Conservation (phyloP, 73 alveolate genomes). For the Urostyla sp. region DNA sequence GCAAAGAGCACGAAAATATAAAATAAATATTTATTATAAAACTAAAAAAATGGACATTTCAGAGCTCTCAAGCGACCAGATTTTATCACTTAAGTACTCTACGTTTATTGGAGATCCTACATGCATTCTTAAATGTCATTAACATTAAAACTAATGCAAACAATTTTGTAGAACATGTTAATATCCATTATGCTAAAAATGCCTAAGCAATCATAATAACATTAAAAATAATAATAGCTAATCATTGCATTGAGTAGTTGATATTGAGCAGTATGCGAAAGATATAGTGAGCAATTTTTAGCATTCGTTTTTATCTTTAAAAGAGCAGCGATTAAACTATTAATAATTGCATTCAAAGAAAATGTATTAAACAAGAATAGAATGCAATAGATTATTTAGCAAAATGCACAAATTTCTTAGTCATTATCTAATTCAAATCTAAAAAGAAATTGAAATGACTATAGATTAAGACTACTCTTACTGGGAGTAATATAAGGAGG, state of each 20-base stretch:
- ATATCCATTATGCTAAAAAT: slow-evolving; percentile 26
- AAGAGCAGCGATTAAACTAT: background rate
- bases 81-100: background rate
- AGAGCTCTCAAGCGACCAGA: slow-evolving; percentile 13
- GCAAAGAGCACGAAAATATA: too few relatives aligned
- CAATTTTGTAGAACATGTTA: slow-evolving; percentile 29
- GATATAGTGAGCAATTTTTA: background rate
- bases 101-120: slow-evolving; percentile 46
- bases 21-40: too few relatives aligned
- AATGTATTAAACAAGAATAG: background rate
- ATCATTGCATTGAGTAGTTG: slow-evolving; percentile 1
- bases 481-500: background rate
- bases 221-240: background rate
- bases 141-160: slow-evolving; percentile 28
- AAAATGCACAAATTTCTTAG: slow-evolving; percentile 28
- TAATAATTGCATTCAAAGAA: background rate
- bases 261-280: slow-evolving; percentile 20
- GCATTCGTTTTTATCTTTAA: background rate
- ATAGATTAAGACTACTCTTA: background rate
- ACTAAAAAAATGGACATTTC: too few relatives aligned
- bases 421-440: slow-evolving; percentile 3
- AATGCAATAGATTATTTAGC: background rate
- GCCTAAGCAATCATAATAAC: slow-evolving; percentile 8
- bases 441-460: background rate
- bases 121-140: background rate